Evolutionary conservation across 805 yeast genomes (phyloP), one percentile per base, ranked within the genome.

Genomic region (Sugiyamaella floridensis): DNA sequence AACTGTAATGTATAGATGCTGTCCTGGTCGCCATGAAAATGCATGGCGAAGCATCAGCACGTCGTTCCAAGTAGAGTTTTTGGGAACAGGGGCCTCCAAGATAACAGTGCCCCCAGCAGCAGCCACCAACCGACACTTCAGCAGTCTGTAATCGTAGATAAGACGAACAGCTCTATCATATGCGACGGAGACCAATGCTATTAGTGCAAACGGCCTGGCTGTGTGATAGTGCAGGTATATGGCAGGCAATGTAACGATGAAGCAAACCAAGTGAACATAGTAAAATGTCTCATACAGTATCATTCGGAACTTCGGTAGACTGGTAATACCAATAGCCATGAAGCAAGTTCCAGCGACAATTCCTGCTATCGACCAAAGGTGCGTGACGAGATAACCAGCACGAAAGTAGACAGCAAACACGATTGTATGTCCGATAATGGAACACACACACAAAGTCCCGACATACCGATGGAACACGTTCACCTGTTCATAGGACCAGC

Each of bases 401-500:
- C 50, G 37, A 51, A 61, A 60, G 50, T 58, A 60, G 26, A 32
- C 46, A 14, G 51, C 32, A 37, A 61, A 61, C 8, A 58, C 43
- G 6, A 44, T 49, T 1, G 60, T 26, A 45, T 61, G 64, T 18
- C 47, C 18, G 15, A 56, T 15, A 2, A 51, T 43, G 6, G 59
- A 40, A 18, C 48, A 18, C 10, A 61, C 55, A 34, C 57, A 50
- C 11, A 55, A 26, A 2, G 43, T 45, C 12, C 76, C 78, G 18
- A 65, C 66, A 46, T 62, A 71, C 53, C 75, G 74, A 58, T 75
- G 79, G 49, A 69, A 59, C 34, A 65, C 66, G 54, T 74, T 75
- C 51, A 75, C 62, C 55, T 73, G 74, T 55, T 75, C 78, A 57
- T 75, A 75, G 20, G 74, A 66, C 53, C 74, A 67, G 1, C 78